Base-by-base conservation (phyloP, 179 eudicot genomes). In the Patellifolia procumbens region DNA sequence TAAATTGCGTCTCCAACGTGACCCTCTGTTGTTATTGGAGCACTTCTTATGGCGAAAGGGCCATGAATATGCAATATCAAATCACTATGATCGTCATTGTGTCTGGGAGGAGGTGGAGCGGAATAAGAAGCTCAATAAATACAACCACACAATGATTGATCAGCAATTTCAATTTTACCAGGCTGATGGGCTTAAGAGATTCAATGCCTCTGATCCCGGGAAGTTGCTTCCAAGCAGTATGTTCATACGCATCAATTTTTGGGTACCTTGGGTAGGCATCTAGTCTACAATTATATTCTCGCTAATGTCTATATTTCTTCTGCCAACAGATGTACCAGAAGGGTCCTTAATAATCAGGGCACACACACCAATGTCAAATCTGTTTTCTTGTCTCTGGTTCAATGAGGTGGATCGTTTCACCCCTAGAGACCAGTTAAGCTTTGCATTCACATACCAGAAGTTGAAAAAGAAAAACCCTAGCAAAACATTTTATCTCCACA, bases 71-170 rank as follows among this genome's bases (percentile, higher is more conserved):
- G 97, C 98, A 55, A 93, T 93, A 72, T 93, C 97, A 39, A 93
- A 93, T 90, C 98, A 93, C 87, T 93, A 93, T 74, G 98, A 91
- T 75, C 94, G 98, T 72, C 98, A 93, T 82, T 93, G 98, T 76
- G 81, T 93, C 73, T 93, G 98, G 98, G 92, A 93, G 77, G 98
- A 93, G 85, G 98, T 90, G 43, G 91, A 91, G 69, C 98, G 90
- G 69, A 93, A 93, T 49, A 93, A 93, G 86, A 93, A 76, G 87
- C 98, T 93, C 73, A 93, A 93, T 87, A 93, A 91, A 84, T 91
- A 85, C 89, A 91, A 90, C 83, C 98, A 91, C 68, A 85, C 90
- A 16, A 81, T 90, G 74, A 93, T 93, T 56, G 98, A 93, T 75
- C 90, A 90, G 79, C 98, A 93, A 77, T 93, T 93, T 81, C 89